Evolutionary conservation across 352 stramenopile species (phyloP).

Genomic region (Globisporangium nodosum): DNA sequence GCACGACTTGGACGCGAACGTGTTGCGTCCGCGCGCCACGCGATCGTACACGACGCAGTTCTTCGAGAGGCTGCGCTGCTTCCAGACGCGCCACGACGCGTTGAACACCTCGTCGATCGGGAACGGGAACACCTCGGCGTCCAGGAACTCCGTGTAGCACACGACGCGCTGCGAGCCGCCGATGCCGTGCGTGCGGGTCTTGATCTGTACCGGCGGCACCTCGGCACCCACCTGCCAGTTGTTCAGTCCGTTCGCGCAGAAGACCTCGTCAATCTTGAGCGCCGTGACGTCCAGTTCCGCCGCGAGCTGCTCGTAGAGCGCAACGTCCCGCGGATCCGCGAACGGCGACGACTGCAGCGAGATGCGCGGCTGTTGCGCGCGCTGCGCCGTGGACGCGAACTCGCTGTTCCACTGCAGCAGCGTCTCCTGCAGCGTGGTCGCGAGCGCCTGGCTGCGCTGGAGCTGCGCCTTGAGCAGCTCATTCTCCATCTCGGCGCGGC

Average conservation of each 20-base stretch:
- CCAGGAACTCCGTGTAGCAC: constrained; percentile 5
- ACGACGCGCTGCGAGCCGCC: not conserved
- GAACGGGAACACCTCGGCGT: constrained; percentile 8
- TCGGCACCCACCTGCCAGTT: constrained; percentile 1
- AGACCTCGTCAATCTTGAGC: constrained; percentile 1
- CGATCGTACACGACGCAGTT: not conserved
- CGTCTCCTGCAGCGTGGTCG: not conserved
- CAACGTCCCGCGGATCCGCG: not conserved
- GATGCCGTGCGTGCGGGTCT: not conserved
- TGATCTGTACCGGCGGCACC: constrained; percentile 3
- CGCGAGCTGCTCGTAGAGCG: not conserved
- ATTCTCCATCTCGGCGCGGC: not conserved
- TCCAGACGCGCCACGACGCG: constrained; percentile 6
- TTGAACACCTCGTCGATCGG: not conserved
- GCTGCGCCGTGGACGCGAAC: not conserved
- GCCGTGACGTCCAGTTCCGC: not conserved
- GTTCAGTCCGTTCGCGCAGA: not conserved
- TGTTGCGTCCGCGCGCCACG: not conserved
- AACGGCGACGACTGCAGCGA: not conserved
- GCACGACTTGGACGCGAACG: not conserved
- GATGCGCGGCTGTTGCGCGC: not conserved
- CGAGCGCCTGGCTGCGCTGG: not conserved
- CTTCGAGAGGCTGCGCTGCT: not conserved
- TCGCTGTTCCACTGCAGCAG: too few species aligned
- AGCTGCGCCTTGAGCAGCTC: not conserved